Evolutionary conservation across 2,329 filamentous ascomycete species (phyloP), one percentile per base, ranked within the genome.

Genomic region (Cladosporium sp.): DNA sequence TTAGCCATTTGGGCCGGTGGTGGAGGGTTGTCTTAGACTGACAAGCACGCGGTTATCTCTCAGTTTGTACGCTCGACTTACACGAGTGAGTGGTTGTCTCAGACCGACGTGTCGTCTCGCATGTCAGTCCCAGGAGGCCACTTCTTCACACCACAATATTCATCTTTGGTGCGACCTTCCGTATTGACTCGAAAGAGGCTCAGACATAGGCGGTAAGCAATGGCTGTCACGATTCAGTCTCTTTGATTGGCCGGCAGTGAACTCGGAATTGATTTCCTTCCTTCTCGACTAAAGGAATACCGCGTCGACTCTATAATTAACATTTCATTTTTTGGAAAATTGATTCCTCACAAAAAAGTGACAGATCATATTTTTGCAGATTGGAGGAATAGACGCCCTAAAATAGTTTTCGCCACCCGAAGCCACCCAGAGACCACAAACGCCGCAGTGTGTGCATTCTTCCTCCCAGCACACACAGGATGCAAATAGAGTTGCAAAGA

Each of bases 21-120:
- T 52, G 46, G 46, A 52, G 46, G 44, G 46, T 40, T 62, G 59
- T 62, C 59, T 62, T 37, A 62, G 31, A 62, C 6, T 14, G 28
- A 62, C 59, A 52, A 46, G 40, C 40, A 46, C 40, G 40, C 40
- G 40, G n/a, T n/a, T 44, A 7, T 44, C 40, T 44, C 40, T 44
- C 40, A 1, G 18, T 44, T 44, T 4, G 40, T 44, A 44, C 40
- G 40, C 40, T 44, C 18, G 40, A 40, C 37, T 40, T 16, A 40
- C 37, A 40, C 37, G 14, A 18, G 16, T 40, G 37, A 7, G 16
- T 40, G 37, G 16, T 44, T 44, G 37, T 44, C 37, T 44, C 18
- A 44, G 37, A n/a, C 37, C 10, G 21, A 28, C 31, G 26, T 33
- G 53, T 29, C 28, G 33, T 14, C n/a, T 16, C n/a, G 35, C 18